A percentile compares a stretch with the other conserved stretches of the same genome.
These are phyloP conservation scores for Alternaria tenuissima DNA, from an alignment of 2,329 filamentous ascomycete species.

Conservation along the genomic window DNA sequence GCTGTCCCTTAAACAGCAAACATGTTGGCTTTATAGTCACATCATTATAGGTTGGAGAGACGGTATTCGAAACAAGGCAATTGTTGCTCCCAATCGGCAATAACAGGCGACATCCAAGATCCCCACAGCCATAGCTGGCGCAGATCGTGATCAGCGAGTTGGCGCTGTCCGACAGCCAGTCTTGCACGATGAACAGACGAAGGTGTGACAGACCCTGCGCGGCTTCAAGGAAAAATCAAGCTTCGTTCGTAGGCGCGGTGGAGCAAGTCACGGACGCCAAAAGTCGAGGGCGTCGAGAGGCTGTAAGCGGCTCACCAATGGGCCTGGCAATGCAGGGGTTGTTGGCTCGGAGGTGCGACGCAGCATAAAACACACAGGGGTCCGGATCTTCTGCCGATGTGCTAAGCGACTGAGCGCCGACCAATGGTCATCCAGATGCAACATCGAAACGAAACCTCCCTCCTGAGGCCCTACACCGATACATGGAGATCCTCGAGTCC, in stretches of 20 bases:
- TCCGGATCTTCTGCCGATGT: constrained; percentile 27
- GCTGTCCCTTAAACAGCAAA: too few species aligned
- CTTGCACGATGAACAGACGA: too few species aligned
- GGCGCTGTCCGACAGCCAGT: constrained; percentile 9
- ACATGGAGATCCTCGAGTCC: constrained; percentile 24
- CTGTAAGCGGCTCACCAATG: constrained; percentile 37
- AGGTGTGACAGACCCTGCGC: background rate
- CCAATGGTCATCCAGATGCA: constrained; percentile 36
- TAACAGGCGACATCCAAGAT: too few species aligned
- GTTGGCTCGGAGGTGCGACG: constrained; percentile 36
- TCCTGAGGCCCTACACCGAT: constrained; percentile 23
- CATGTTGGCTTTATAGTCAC: too few species aligned
- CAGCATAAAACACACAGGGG: constrained; percentile 39
- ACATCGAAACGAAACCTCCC: constrained; percentile 40
- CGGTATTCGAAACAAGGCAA: background rate
- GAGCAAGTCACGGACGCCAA: too few species aligned
- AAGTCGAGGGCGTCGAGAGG: constrained; percentile 3
- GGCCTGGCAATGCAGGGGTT: constrained; percentile 28
- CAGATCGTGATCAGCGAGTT: constrained; percentile 7
- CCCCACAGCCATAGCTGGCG: too few species aligned
- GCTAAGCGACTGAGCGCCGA: constrained; percentile 36
- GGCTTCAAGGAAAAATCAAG: background rate
- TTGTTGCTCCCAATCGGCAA: too few species aligned
- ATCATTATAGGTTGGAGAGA: background rate
- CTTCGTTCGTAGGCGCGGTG: background rate